Conservation (phyloP, 2,329 filamentous ascomycete species). For the Aspergillus carbonarius region DNA sequence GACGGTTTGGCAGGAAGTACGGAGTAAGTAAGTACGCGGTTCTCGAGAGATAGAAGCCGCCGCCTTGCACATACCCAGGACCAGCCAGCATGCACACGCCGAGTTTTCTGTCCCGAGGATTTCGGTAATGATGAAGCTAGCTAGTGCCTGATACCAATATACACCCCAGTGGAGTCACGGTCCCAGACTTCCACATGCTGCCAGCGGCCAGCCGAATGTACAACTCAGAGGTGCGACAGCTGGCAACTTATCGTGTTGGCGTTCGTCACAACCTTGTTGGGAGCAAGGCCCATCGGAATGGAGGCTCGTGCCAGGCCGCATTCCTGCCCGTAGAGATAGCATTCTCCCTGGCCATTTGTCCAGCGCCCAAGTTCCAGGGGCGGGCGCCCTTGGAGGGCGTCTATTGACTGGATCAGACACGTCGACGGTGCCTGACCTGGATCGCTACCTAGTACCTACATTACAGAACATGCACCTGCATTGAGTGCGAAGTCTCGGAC, state of each 20-base stretch:
- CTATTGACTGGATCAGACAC: background rate
- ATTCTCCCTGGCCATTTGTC: background rate
- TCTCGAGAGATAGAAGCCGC: background rate
- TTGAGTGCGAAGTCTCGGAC: background rate
- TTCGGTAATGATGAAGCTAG: background rate
- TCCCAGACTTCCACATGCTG: background rate
- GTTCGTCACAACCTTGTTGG: background rate
- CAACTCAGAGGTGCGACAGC: background rate
- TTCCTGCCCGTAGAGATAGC: background rate
- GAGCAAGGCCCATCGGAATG: background rate
- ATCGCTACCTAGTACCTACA: background rate
- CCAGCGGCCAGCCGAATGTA: background rate
- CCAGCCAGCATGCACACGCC: background rate
- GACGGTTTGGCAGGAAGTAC: slow-evolving; percentile 6
- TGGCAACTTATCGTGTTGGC: background rate
- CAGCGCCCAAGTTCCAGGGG: background rate
- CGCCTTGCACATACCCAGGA: background rate
- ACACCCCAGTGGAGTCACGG: background rate
- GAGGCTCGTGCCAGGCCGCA: background rate
- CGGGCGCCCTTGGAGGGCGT: background rate
- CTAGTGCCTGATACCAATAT: background rate
- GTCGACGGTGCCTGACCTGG: background rate
- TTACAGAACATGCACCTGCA: background rate
- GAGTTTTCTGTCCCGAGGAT: background rate
- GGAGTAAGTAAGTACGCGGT: no score